These are phyloP conservation scores for Fusarium nanum DNA, from an alignment of 2,329 filamentous ascomycete species.

Conservation along the genomic window DNA sequence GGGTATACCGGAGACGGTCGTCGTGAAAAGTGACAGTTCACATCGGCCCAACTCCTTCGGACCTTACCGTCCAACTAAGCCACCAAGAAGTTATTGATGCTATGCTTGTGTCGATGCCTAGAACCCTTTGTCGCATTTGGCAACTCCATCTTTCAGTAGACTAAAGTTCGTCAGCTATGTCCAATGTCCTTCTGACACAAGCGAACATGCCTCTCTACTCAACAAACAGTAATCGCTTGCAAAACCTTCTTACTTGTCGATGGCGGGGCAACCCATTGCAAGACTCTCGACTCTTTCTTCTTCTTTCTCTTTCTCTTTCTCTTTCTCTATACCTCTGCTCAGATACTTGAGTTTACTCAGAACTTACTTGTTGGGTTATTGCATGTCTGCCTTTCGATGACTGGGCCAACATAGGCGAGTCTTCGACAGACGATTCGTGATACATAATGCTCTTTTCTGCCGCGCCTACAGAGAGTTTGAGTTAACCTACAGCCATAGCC, in stretches of 20 bases:
- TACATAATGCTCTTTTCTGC: background rate
- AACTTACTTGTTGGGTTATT: background rate
- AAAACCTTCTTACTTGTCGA: background rate
- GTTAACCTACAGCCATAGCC: background rate
- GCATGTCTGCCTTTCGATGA: background rate
- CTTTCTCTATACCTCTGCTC: background rate
- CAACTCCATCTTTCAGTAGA: conserved; percentile 17
- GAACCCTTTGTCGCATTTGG: conserved; percentile 31
- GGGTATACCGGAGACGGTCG: conserved; percentile 10
- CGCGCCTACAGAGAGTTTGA: background rate
- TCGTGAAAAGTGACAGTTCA: conserved; percentile 12
- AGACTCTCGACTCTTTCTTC: background rate
- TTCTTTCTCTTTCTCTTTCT: background rate
- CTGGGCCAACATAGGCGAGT: background rate
- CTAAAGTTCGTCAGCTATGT: conserved; percentile 34
- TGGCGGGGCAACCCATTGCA: background rate
- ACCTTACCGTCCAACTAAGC: conserved; percentile 42
- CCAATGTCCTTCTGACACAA: conserved; percentile 22
- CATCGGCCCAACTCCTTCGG: conserved; percentile 41
- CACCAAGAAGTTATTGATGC: conserved; percentile 18
- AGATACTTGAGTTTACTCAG: background rate
- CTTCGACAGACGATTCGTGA: background rate
- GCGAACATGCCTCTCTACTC: background rate
- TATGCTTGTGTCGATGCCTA: conserved; percentile 21
- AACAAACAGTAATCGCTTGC: background rate